Percentiles rank a stretch among this genome's conserved stretches.
Conservation (phyloP, 2,329 filamentous ascomycete genomes). For the Sporothrix brunneoviolacea region DNA sequence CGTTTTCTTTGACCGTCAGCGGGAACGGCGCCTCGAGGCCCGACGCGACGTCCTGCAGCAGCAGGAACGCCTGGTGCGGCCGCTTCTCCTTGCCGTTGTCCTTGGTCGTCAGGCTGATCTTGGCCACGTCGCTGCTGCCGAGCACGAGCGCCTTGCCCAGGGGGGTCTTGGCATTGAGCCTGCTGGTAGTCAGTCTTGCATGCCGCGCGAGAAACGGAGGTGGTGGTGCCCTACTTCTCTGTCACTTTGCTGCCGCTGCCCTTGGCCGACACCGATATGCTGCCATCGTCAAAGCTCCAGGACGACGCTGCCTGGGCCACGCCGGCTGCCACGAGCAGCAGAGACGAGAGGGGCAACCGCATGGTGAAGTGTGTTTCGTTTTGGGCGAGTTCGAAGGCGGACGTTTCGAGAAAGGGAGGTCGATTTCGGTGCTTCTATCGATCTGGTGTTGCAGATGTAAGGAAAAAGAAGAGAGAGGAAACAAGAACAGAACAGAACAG, state of each 20-base stretch:
- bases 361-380: slow-evolving; percentile 24
- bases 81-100: slow-evolving; percentile 73
- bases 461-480: not conserved
- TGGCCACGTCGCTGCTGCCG: slow-evolving; percentile 64
- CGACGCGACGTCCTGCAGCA: slow-evolving; percentile 65
- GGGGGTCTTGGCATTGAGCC: slow-evolving; percentile 52
- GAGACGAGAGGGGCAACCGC: slow-evolving; percentile 36
- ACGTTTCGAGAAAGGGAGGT: not conserved
- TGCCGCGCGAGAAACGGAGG: not conserved
- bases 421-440: too few species aligned
- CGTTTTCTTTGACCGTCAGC: slow-evolving; percentile 75
- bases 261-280: slow-evolving; percentile 59
- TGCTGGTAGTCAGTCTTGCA: slow-evolving; percentile 30
- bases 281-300: slow-evolving; percentile 71
- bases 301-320: slow-evolving; percentile 48
- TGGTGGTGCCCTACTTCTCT: slow-evolving; percentile 49
- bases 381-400: not conserved
- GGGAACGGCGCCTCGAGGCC: slow-evolving; percentile 85
- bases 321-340: slow-evolving; percentile 41
- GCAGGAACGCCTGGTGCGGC: slow-evolving; percentile 89
- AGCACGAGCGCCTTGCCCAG: slow-evolving; percentile 60
- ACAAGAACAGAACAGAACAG: not conserved
- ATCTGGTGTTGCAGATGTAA: too few species aligned
- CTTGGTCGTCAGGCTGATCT: slow-evolving; percentile 72
- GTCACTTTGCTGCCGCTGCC: slow-evolving; percentile 49